Percentiles rank a stretch among this genome's conserved stretches.
Evolutionary conservation across 2,329 filamentous ascomycete species (phyloP).

Genomic region (Dryadomyces quercus-mongolicae): DNA sequence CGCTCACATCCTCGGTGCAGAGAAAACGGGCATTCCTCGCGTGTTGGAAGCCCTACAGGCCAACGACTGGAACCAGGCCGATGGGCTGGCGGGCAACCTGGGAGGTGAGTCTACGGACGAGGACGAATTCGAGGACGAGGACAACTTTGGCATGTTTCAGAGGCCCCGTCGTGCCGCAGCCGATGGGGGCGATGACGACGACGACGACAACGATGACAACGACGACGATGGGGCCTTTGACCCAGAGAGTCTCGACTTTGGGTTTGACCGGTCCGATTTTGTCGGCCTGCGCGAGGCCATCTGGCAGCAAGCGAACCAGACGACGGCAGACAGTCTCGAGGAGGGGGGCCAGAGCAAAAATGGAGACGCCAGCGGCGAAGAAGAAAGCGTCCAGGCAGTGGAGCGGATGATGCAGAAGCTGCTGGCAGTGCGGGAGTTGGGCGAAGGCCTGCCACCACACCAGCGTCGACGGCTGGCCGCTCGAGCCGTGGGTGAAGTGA

Average conservation of each 20-base stretch:
- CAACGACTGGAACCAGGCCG: constrained; percentile 44
- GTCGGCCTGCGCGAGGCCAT: constrained; percentile 39
- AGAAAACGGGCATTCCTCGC: constrained; percentile 30
- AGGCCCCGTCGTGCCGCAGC: constrained; percentile 16
- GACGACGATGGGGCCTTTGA: constrained; percentile 26
- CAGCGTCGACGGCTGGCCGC: constrained; percentile 49
- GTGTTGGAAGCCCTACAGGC: constrained; percentile 50
- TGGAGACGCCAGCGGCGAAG: neutral
- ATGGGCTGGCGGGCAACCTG: constrained; percentile 6
- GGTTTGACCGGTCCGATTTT: constrained; percentile 40
- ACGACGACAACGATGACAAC: constrained; percentile 11
- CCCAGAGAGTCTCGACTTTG: constrained; percentile 36
- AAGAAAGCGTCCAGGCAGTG: constrained; percentile 42
- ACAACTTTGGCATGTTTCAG: constrained; percentile 20
- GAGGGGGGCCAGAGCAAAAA: neutral
- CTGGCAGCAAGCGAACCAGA: constrained; percentile 22
- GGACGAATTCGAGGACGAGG: constrained; percentile 21
- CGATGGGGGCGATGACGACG: constrained; percentile 14
- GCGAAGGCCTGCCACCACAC: constrained; percentile 45
- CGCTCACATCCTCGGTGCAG: constrained; percentile 5
- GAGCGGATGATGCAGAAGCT: constrained; percentile 54
- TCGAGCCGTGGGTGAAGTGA: constrained; percentile 50
- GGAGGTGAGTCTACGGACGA: constrained; percentile 7
- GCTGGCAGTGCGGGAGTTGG: constrained; percentile 47
- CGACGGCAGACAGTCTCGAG: neutral